Conservation (phyloP, 805 yeast genomes). For the Nakazawaea peltata region DNA sequence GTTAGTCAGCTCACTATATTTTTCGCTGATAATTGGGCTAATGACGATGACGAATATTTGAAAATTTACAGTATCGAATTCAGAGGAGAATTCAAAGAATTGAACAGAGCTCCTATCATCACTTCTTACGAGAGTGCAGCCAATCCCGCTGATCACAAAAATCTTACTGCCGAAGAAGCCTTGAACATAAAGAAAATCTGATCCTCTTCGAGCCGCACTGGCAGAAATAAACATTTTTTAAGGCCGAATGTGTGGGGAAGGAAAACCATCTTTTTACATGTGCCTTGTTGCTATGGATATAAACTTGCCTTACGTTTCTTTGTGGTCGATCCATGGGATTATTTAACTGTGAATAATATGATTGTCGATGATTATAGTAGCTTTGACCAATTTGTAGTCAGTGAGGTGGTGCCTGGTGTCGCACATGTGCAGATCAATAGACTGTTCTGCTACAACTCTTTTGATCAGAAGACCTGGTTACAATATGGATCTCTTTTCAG, state of each 20-base stretch:
- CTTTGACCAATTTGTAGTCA: constrained; percentile 28
- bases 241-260: no score
- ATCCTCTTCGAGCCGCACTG: no score
- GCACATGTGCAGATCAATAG: constrained; percentile 55
- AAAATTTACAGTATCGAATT: constrained; percentile 66
- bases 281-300: no score
- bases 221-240: background rate
- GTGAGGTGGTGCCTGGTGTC: constrained; percentile 36
- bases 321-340: no score
- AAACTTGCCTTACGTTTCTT: no score
- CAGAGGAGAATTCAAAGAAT: constrained; percentile 59
- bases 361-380: background rate
- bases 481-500: constrained; percentile 44
- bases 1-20: constrained; percentile 61
- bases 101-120: constrained; percentile 61
- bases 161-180: constrained; percentile 18
- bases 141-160: constrained; percentile 81
- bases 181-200: constrained; percentile 8
- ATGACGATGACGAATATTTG: constrained; percentile 49
- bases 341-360: no score
- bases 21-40: constrained; percentile 58
- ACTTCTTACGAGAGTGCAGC: constrained; percentile 87
- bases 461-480: constrained; percentile 43
- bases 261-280: background rate
- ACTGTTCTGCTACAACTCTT: constrained; percentile 53